Conservation (phyloP, 2,329 filamentous ascomycete species). For the Exophiala mesophila region DNA sequence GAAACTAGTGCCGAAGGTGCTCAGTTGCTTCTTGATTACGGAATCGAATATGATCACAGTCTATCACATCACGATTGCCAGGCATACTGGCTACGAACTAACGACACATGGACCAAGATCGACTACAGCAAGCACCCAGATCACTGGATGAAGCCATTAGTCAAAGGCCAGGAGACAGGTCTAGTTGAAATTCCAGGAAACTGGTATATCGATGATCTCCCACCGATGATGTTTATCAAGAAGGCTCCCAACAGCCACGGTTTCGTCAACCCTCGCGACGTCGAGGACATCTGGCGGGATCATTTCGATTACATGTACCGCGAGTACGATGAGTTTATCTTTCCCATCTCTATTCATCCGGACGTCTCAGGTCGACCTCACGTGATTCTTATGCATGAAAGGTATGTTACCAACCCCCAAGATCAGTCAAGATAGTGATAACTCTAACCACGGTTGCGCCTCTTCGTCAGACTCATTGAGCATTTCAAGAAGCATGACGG, state of each 20-base stretch:
- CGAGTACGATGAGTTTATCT: slow-evolving; percentile 71
- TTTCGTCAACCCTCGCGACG: slow-evolving; percentile 53
- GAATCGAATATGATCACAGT: slow-evolving; percentile 42
- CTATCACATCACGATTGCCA: slow-evolving; percentile 44
- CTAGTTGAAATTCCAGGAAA: slow-evolving; percentile 42
- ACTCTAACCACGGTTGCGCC: no score
- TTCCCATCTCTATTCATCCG: slow-evolving; percentile 71
- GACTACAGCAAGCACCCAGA: slow-evolving; percentile 39
- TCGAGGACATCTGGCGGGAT: slow-evolving; percentile 54
- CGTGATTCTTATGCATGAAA: slow-evolving; percentile 67
- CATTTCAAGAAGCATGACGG: slow-evolving; percentile 59
- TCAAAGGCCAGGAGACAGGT: slow-evolving; percentile 41
- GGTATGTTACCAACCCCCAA: no score
- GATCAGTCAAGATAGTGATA: no score
- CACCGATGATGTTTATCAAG: slow-evolving; percentile 46
- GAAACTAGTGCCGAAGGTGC: slow-evolving; percentile 64
- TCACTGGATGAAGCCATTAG: slow-evolving; percentile 45
- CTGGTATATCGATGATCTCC: slow-evolving; percentile 43
- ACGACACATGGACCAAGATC: slow-evolving; percentile 42
- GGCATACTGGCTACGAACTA: slow-evolving; percentile 41
- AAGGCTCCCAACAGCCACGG: slow-evolving; percentile 49
- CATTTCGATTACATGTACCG: slow-evolving; percentile 66
- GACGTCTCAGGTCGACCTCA: slow-evolving; percentile 69
- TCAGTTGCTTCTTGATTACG: slow-evolving; percentile 39
- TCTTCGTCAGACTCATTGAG: slow-evolving; percentile 57